Conservation (phyloP, 2,329 filamentous ascomycete species). For the Apiospora hydei region DNA sequence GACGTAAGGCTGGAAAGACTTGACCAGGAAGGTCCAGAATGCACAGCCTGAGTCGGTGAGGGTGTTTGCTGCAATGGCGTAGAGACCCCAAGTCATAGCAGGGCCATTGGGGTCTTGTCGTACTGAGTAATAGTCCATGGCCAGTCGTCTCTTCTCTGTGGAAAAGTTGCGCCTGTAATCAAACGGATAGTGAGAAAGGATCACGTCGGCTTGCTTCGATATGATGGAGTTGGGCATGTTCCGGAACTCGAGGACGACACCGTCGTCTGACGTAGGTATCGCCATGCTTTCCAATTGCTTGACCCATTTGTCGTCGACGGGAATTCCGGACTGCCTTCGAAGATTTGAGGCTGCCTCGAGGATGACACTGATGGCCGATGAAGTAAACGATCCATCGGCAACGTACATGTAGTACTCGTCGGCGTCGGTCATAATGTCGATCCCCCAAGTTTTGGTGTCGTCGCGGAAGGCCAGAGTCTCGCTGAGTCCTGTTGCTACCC, state of each 20-base stretch:
- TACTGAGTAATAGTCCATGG: slow-evolving; percentile 21
- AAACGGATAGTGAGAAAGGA: slow-evolving; percentile 21
- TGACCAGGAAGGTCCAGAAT: slow-evolving; percentile 23
- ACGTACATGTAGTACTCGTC: slow-evolving; percentile 25
- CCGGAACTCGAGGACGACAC: slow-evolving; percentile 11
- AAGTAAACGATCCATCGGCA: slow-evolving; percentile 17
- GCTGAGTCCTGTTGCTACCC: slow-evolving; percentile 14
- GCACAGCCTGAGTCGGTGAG: not conserved
- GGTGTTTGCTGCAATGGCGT: slow-evolving; percentile 21
- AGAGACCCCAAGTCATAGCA: slow-evolving; percentile 22
- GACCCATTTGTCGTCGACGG: not conserved
- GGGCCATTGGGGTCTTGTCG: slow-evolving; percentile 22
- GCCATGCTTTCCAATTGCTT: slow-evolving; percentile 14
- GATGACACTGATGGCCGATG: not conserved
- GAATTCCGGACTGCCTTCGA: not conserved
- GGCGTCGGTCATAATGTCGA: slow-evolving; percentile 24
- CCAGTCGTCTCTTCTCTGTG: not conserved
- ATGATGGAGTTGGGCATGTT: slow-evolving; percentile 19
- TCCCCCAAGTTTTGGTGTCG: not conserved
- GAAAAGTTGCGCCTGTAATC: slow-evolving; percentile 1
- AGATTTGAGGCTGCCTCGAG: slow-evolving; percentile 8
- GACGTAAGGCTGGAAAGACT: slow-evolving; percentile 17
- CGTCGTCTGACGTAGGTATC: slow-evolving; percentile 14
- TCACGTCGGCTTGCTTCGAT: slow-evolving; percentile 20
- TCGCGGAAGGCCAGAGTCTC: slow-evolving; percentile 3